Conservation (phyloP, 202 grass and related monocot species). For the Musa balbisiana region DNA sequence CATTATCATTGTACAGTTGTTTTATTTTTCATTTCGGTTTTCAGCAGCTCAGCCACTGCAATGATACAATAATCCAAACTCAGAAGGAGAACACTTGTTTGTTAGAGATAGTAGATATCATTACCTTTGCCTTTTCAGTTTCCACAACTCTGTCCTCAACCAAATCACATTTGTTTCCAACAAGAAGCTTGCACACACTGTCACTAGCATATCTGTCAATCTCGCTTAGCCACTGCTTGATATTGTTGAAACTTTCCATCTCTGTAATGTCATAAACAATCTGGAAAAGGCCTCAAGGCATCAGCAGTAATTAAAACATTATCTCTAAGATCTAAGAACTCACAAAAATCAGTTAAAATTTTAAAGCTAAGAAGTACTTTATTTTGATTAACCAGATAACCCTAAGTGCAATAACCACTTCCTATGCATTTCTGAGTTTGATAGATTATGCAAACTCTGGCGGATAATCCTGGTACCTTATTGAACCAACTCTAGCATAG, state of each 20-base stretch:
- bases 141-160: conserved; percentile 71
- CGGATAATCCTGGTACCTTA: background rate
- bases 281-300: conserved; percentile 31
- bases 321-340: background rate
- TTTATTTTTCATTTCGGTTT: too few species aligned
- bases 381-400: background rate
- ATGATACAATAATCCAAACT: background rate
- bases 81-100: background rate
- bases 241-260: conserved; percentile 82
- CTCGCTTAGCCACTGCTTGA: conserved; percentile 89
- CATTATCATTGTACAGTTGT: too few species aligned
- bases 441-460: background rate
- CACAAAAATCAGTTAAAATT: background rate
- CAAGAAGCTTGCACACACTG: conserved; percentile 85
- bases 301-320: background rate
- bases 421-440: too few species aligned
- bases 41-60: background rate
- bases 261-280: conserved; percentile 89
- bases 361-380: background rate
- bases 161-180: conserved; percentile 92
- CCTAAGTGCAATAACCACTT: background rate
- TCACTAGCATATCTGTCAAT: conserved; percentile 97
- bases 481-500: background rate
- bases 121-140: conserved; percentile 80
- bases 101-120: background rate